Evolutionary conservation across 441 rosid genomes (phyloP).

Genomic region (Aleurites moluccanus): DNA sequence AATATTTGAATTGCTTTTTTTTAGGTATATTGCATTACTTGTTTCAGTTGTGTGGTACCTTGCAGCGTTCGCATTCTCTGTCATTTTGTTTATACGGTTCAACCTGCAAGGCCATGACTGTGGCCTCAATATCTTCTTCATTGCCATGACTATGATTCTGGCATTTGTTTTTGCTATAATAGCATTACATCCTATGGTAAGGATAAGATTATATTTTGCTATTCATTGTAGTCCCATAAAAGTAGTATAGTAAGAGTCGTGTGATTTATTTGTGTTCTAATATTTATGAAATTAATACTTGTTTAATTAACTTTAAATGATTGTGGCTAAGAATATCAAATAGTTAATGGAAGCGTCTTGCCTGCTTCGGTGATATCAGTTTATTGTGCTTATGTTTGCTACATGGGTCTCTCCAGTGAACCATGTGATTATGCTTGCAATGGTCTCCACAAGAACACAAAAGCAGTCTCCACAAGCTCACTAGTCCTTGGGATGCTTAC

Average conservation of each 20-base stretch:
- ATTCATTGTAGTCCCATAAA: constrained; percentile 1
- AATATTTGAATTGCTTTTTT: constrained; percentile 19
- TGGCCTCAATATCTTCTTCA: constrained; percentile 90
- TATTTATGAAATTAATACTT: background rate
- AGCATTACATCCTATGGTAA: constrained; percentile 86
- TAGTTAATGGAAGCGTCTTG: constrained; percentile 95
- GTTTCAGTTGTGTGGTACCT: constrained; percentile 81
- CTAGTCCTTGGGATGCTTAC: constrained; percentile 93
- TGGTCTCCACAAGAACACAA: constrained; percentile 78
- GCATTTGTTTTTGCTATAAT: constrained; percentile 66
- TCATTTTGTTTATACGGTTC: constrained; percentile 89
- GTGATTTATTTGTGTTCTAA: background rate
- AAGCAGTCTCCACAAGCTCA: constrained; percentile 73
- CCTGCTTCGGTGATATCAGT: constrained; percentile 95
- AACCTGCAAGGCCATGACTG: constrained; percentile 93
- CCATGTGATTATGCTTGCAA: constrained; percentile 87
- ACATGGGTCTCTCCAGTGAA: constrained; percentile 94
- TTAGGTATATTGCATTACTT: constrained; percentile 87
- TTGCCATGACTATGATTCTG: constrained; percentile 84
- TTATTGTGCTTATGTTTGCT: constrained; percentile 95
- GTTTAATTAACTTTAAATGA: too few relatives aligned
- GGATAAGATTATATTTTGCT: constrained; percentile 18
- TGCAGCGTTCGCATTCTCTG: constrained; percentile 74
- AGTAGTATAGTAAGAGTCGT: background rate
- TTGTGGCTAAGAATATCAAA: constrained; percentile 20